Base-by-base conservation (phyloP, 495 filamentous ascomycete species). In the Penicillium pulvis region DNA sequence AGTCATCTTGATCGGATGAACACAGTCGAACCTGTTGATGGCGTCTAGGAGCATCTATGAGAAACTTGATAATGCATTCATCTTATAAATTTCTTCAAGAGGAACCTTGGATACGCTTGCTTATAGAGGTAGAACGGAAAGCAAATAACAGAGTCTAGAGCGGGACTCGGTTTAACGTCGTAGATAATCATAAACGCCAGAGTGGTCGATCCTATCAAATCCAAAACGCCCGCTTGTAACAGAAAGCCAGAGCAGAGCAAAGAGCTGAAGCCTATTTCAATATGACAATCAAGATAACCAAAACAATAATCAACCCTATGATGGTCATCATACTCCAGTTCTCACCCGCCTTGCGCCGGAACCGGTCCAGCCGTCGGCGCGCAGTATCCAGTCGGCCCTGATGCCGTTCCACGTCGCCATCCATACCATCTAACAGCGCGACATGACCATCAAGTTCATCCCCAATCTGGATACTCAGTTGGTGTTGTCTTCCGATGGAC, bases 371-470 rank as follows among this genome's bases (percentile, higher is more conserved):
- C 61, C 89, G 82, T 60, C 82, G 82, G 63, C 83, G 80, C 26
- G 94, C 94, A 19, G 87, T 80, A 60, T 90, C 83, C 45, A 98
- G 74, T 42, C 88, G 86, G 23, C 73, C 76, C 70, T 86, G 82
- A 76, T 98, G 93, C 55, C 94, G 79, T 65, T 96, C 92, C 36
- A 93, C 88, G 56, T 86, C 80, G 24, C 80, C 80, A 59, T 97
- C 94, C 61, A 95, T 87, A 53, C 93, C 93, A 74, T 95, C 94
- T 42, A 98, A 78, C 77, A 98, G 76, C 66, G 87, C 75, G 23
- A 94, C 90, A 67, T 98, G 94, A 60, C 85, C 85, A 59, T 98
- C 94, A 24, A 98, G 78, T 79, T 98, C 94, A 70, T 98, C 90
- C 24, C 94, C 94, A 68, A 98, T 98, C 78, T 92, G 90, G 69